Conservation (phyloP, 495 filamentous ascomycete species). For the Neurospora tetraspora region DNA sequence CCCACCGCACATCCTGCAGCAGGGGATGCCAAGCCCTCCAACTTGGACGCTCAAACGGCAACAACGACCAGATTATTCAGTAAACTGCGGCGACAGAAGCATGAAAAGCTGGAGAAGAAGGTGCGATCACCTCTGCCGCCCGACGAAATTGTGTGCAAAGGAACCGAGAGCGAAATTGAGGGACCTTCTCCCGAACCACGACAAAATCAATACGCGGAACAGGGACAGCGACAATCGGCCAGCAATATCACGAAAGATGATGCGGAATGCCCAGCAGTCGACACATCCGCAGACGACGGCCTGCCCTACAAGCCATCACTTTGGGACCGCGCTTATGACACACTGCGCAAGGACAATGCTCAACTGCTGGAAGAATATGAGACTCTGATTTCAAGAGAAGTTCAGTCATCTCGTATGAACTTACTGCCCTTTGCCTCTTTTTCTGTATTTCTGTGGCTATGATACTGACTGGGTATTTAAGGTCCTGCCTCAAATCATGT, state of each 20-base stretch:
- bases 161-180: not conserved
- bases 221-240: not conserved
- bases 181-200: not conserved
- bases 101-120: not conserved
- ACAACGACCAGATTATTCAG: not conserved
- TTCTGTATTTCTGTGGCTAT: not conserved
- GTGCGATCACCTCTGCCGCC: not conserved
- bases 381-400: slow-evolving; percentile 8
- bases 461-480: not conserved
- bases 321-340: slow-evolving; percentile 15
- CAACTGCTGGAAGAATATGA: slow-evolving; percentile 10
- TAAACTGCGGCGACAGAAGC: not conserved
- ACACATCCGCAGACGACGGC: not conserved
- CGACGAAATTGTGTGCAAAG: not conserved
- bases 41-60: not conserved
- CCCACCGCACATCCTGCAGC: not conserved
- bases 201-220: not conserved
- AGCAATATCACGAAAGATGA: not conserved
- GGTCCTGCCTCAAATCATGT: not conserved
- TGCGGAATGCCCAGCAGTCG: not conserved
- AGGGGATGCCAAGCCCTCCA: not conserved
- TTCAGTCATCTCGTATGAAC: not conserved
- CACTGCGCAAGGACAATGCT: slow-evolving; percentile 1
- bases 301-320: not conserved
- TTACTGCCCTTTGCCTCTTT: fast-evolving